phyloP scores from a whole-genome alignment of 768 basidiomycete species.

The Hypsizygus marmoreus region DNA sequence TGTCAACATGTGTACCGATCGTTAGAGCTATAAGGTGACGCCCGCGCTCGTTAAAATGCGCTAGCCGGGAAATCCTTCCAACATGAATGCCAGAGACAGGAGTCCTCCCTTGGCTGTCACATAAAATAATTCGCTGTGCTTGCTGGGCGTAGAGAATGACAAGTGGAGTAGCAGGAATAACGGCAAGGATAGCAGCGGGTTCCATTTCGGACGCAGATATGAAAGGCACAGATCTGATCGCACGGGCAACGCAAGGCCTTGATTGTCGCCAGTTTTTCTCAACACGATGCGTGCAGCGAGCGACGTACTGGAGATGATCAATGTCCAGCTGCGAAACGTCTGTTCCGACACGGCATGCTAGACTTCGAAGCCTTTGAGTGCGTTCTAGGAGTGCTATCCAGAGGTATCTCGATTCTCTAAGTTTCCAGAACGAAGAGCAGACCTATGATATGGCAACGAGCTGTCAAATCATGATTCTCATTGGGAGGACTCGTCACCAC shows the following conservation, averaged over 20 bases:
- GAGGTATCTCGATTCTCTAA: conserved; percentile 9
- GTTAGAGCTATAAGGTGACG: conserved; percentile 8
- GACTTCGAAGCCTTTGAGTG: background rate
- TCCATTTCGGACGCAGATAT: background rate
- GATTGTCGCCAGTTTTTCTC: conserved; percentile 11
- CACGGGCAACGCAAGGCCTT: conserved; percentile 6
- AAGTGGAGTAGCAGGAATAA: conserved; percentile 14
- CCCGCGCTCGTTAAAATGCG: conserved; percentile 8
- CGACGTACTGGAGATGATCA: conserved; percentile 7
- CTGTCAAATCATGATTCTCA: background rate
- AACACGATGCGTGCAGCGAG: conserved; percentile 10
- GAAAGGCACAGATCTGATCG: conserved; percentile 8
- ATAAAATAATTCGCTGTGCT: background rate
- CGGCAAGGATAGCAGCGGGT: conserved; percentile 8
- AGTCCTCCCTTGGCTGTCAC: conserved; percentile 6
- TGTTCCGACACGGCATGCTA: conserved; percentile 12
- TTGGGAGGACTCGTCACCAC: background rate
- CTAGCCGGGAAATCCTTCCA: background rate
- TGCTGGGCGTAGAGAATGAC: conserved; percentile 5
- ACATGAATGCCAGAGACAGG: conserved; percentile 1
- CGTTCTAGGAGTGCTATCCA: conserved; percentile 15
- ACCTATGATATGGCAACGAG: conserved; percentile 9
- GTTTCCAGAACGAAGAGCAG: conserved; percentile 13
- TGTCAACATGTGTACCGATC: background rate
- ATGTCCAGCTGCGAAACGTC: conserved; percentile 10